Evolutionary conservation across 495 filamentous ascomycete genomes (phyloP).

Genomic region (Penicillium cinerascens): DNA sequence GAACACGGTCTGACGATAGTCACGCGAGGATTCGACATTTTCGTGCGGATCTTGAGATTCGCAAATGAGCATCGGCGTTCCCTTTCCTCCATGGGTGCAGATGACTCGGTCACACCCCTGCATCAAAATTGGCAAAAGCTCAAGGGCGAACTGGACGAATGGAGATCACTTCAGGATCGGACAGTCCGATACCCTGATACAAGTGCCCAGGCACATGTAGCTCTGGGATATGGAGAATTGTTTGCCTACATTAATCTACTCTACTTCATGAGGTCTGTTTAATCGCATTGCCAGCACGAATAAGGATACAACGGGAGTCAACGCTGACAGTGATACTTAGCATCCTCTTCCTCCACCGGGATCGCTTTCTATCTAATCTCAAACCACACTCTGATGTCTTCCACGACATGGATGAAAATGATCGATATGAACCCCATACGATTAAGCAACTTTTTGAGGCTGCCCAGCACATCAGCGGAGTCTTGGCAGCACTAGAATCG

Average conservation of each 20-base stretch:
- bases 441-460: slow-evolving; percentile 38
- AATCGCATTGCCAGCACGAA: background rate
- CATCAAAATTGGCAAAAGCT: slow-evolving; percentile 31
- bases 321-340: slow-evolving; percentile 10
- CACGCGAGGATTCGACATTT: slow-evolving; percentile 43
- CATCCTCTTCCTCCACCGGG: slow-evolving; percentile 41
- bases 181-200: slow-evolving; percentile 40
- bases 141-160: slow-evolving; percentile 41
- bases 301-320: background rate
- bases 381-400: slow-evolving; percentile 26
- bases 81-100: slow-evolving; percentile 17
- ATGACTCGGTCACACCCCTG: slow-evolving; percentile 14
- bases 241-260: slow-evolving; percentile 46
- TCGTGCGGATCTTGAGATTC: slow-evolving; percentile 42
- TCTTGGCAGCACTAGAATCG: slow-evolving; percentile 35
- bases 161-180: slow-evolving; percentile 38
- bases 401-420: slow-evolving; percentile 19
- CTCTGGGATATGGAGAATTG: slow-evolving; percentile 41
- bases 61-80: slow-evolving; percentile 42
- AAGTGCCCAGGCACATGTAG: slow-evolving; percentile 39
- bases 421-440: slow-evolving; percentile 20
- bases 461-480: slow-evolving; percentile 35
- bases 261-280: slow-evolving; percentile 41
- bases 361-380: slow-evolving; percentile 36
- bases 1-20: slow-evolving; percentile 40